Base-by-base conservation (phyloP, 75 land plant species). In the Adiantum capillusveneris region DNA sequence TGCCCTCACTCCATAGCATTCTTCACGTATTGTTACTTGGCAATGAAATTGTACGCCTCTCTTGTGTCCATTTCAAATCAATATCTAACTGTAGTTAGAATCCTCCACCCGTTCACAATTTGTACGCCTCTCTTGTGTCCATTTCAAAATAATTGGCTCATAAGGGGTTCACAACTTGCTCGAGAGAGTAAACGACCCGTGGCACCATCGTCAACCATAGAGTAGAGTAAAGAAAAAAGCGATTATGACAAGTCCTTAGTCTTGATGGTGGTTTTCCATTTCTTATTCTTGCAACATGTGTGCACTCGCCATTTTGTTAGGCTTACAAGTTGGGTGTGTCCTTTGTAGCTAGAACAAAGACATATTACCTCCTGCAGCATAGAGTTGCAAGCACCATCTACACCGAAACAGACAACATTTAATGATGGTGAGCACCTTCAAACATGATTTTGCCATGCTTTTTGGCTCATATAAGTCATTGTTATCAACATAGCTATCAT, bases 11-110 rank as follows among this genome's bases (percentile, higher is more conserved):
- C 99, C 99, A 86, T 95, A 95, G 59, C 99, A 95, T 63, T 95
- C 99, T 65, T 95, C 97, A 70, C 90, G 99, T 7, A 95, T 96
- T 42, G 92, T 91, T 53, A 95, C 75, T 70, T 95, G 99, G 59
- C 99, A 95, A n/a, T n/a, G n/a, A n/a, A n/a, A n/a, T n/a, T n/a
- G n/a, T n/a, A n/a, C n/a, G n/a, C n/a, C n/a, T n/a, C n/a, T n/a
- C n/a, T n/a, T n/a, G n/a, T n/a, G n/a, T 65, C 99, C 12, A 63
- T 81, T 95, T 58, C 99, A 95, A 34, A 95, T 84, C 24, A 95
- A 81, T 46, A 95, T 95, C 75, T 95, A 84, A 72, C 90, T 95
- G 46, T 86, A 76, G 44, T 95, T 91, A 81, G 80, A 90, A 63
- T 95, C 99, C 66, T 87, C 97, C 31, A 90, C 82, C 99, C 90